phyloP scores from a whole-genome alignment of 305 asterid genomes.

The Caryopteris hybrid region DNA sequence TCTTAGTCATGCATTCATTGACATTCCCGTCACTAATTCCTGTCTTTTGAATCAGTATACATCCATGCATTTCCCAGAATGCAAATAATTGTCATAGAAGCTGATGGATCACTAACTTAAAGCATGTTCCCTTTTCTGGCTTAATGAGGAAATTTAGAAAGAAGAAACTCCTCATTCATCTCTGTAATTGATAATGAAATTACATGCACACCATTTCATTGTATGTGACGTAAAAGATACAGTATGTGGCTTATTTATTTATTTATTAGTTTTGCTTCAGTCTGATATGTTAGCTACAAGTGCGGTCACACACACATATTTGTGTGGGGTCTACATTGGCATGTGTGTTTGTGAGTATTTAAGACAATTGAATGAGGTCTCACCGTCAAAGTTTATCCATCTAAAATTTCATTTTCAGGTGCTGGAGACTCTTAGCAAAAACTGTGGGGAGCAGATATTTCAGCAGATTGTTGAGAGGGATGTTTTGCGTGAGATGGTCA shows the following conservation, averaged over 20 bases:
- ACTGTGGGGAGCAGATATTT: slow-evolving; percentile 72
- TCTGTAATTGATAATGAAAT: background rate
- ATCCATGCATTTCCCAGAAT: no score
- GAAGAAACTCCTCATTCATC: background rate
- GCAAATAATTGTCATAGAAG: no score
- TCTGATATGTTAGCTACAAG: background rate
- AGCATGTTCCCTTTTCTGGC: no score
- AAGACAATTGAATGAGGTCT: background rate
- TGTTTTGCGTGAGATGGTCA: slow-evolving; percentile 80
- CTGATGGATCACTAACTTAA: no score
- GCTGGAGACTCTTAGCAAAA: slow-evolving; percentile 82
- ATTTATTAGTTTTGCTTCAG: background rate
- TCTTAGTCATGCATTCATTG: no score
- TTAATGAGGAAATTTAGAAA: background rate
- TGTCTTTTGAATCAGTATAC: no score
- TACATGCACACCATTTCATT: background rate
- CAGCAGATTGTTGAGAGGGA: slow-evolving; percentile 82
- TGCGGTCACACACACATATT: background rate
- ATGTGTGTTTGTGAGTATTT: background rate
- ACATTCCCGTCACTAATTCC: no score
- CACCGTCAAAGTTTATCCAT: background rate
- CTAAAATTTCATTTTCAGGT: slow-evolving; percentile 39
- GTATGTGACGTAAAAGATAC: background rate
- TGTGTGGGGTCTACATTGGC: background rate
- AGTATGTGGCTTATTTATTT: background rate